Percentiles rank a stretch among this genome's conserved stretches.
Conservation (phyloP, 805 yeast species). For the Kazachstania kunashirensis region DNA sequence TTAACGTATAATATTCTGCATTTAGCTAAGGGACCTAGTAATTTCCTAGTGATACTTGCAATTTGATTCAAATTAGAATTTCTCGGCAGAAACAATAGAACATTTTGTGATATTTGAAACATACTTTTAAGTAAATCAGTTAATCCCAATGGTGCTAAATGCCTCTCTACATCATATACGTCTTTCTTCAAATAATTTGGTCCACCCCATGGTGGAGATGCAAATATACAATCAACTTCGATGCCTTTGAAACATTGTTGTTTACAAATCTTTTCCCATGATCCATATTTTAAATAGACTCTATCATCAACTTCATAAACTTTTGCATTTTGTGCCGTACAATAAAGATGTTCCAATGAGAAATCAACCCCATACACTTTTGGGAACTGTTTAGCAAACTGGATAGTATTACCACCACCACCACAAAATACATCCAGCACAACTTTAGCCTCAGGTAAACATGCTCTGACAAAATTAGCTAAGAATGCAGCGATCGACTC, state of each 20-base stretch:
- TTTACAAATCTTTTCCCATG: constrained; percentile 32
- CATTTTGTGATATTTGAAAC: constrained; percentile 34
- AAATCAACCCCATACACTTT: constrained; percentile 54
- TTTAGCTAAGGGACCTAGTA: constrained; percentile 36
- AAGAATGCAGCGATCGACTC: constrained; percentile 57
- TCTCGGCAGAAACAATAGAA: constrained; percentile 56
- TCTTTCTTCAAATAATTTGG: constrained; percentile 41
- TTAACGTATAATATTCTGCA: constrained; percentile 40
- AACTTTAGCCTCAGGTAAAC: constrained; percentile 40
- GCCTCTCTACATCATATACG: constrained; percentile 37
- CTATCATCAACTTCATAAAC: constrained; percentile 49
- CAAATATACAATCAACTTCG: constrained; percentile 39
- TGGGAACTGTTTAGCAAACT: constrained; percentile 52
- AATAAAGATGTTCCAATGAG: constrained; percentile 49
- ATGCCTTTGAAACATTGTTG: constrained; percentile 14
- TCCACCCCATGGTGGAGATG: constrained; percentile 92
- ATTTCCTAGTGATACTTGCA: constrained; percentile 35
- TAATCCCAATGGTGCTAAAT: constrained; percentile 41
- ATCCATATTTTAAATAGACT: constrained; percentile 40
- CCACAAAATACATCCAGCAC: constrained; percentile 72
- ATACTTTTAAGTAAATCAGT: constrained; percentile 37
- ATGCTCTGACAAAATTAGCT: constrained; percentile 43
- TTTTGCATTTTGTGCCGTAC: constrained; percentile 55
- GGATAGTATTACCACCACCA: constrained; percentile 80
- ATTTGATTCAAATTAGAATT: constrained; percentile 48